phyloP scores from a whole-genome alignment of 2,329 filamentous ascomycete genomes.

The Acrocalymma vagum region DNA sequence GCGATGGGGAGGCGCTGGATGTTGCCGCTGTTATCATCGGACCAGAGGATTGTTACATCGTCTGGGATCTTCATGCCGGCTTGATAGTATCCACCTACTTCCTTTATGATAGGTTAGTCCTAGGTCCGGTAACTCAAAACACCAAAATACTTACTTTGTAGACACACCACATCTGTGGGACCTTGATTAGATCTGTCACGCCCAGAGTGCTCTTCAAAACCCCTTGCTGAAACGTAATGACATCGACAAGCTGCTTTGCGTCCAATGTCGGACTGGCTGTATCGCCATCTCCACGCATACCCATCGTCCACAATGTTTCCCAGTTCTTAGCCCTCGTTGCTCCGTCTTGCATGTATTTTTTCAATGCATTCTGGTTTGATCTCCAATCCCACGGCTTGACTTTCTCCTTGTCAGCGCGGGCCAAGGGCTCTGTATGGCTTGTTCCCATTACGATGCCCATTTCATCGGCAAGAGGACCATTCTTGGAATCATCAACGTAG shows the following conservation, averaged over 20 bases:
- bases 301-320: constrained; percentile 69
- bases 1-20: constrained; percentile 65
- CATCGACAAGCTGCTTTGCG: constrained; percentile 55
- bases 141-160: constrained; percentile 60
- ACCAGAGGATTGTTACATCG: constrained; percentile 71
- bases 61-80: constrained; percentile 68
- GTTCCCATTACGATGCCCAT: constrained; percentile 76
- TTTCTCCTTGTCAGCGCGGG: constrained; percentile 58
- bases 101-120: constrained; percentile 30
- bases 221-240: constrained; percentile 66
- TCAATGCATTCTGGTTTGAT: constrained; percentile 30
- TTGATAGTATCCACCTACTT: constrained; percentile 73
- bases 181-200: constrained; percentile 53
- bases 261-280: constrained; percentile 52
- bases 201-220: constrained; percentile 64
- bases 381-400: constrained; percentile 38
- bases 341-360: constrained; percentile 36
- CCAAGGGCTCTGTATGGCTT: constrained; percentile 75
- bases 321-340: constrained; percentile 63
- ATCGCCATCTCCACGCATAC: constrained; percentile 74
- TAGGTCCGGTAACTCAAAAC: background rate
- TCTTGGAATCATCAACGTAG: constrained; percentile 71
- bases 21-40: constrained; percentile 74
- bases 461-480: constrained; percentile 72
- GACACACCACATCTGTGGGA: constrained; percentile 74